Percentiles rank a stretch among this genome's conserved stretches.
phyloP scores from a whole-genome alignment of 164 flowering plant species.

The Aristolochia californica region DNA sequence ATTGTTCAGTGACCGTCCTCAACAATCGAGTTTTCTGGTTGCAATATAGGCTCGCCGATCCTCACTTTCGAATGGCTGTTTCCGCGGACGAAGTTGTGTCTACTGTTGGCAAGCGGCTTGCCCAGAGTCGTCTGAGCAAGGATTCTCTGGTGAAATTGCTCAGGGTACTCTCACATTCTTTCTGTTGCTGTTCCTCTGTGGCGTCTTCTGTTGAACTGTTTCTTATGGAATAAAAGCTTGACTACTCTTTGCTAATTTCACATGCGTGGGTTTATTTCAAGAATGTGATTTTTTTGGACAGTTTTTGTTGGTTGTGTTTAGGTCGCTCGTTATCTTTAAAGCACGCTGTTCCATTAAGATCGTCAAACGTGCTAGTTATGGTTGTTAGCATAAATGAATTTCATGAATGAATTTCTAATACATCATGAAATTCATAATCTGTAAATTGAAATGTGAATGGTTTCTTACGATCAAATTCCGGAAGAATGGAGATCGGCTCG shows the following conservation, averaged over 20 bases:
- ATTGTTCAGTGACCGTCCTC: too few relatives aligned
- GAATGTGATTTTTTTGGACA: not conserved
- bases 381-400: too few relatives aligned
- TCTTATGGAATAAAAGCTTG: not conserved
- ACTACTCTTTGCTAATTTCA: not conserved
- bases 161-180: slow-evolving; percentile 24
- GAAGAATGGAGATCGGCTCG: too few relatives aligned
- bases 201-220: not conserved
- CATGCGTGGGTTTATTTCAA: not conserved
- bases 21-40: too few relatives aligned
- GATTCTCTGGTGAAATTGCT: slow-evolving; percentile 60
- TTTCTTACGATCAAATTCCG: too few relatives aligned
- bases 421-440: too few relatives aligned
- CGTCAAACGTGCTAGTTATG: too few relatives aligned
- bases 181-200: not conserved
- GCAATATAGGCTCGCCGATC: not conserved
- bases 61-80: slow-evolving; percentile 20
- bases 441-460: too few relatives aligned
- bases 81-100: slow-evolving; percentile 27
- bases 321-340: not conserved
- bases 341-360: not conserved
- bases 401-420: too few relatives aligned
- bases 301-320: not conserved
- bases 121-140: slow-evolving; percentile 49
- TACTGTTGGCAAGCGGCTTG: slow-evolving; percentile 47